Conservation (phyloP, 2,329 filamentous ascomycete species). For the Arthrobotrys megalospora region DNA sequence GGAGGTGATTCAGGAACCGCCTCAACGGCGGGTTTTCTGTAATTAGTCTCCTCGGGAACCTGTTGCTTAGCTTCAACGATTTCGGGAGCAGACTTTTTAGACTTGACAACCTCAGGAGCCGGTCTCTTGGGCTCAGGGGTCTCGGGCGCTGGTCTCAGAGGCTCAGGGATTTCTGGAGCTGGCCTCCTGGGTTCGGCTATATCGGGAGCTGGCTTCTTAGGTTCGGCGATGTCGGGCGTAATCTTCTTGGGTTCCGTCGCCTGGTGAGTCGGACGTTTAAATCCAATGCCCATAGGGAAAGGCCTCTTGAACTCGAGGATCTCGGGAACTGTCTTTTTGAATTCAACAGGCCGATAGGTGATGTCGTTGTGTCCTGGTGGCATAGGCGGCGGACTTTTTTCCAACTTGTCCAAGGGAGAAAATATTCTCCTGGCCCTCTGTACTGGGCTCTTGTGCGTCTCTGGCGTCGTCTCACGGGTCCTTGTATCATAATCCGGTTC, state of each 20-base stretch:
- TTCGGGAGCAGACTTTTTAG: neutral
- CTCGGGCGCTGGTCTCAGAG: neutral
- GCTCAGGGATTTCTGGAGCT: neutral
- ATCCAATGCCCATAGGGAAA: slow-evolving; percentile 15
- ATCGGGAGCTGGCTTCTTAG: neutral
- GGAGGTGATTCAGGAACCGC: slow-evolving; percentile 12
- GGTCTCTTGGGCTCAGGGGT: slow-evolving; percentile 2
- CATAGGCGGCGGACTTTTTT: slow-evolving; percentile 26
- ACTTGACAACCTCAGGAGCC: neutral
- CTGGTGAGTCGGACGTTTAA: slow-evolving; percentile 5
- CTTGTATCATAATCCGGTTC: slow-evolving; percentile 36
- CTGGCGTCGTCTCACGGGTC: slow-evolving; percentile 55
- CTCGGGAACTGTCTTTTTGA: slow-evolving; percentile 29
- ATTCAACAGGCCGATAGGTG: slow-evolving; percentile 49
- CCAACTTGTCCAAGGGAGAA: slow-evolving; percentile 14
- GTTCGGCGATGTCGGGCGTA: neutral
- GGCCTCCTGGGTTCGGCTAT: neutral
- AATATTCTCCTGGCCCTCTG: slow-evolving; percentile 28
- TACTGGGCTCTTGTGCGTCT: slow-evolving; percentile 37
- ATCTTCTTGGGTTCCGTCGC: neutral
- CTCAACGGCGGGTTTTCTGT: slow-evolving; percentile 18
- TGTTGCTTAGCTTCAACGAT: slow-evolving; percentile 6
- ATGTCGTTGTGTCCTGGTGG: slow-evolving; percentile 48
- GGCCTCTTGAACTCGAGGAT: slow-evolving; percentile 16
- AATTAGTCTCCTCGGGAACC: neutral